Evolutionary conservation across 2,329 filamentous ascomycete species (phyloP).

Genomic region (Fusarium sp.): DNA sequence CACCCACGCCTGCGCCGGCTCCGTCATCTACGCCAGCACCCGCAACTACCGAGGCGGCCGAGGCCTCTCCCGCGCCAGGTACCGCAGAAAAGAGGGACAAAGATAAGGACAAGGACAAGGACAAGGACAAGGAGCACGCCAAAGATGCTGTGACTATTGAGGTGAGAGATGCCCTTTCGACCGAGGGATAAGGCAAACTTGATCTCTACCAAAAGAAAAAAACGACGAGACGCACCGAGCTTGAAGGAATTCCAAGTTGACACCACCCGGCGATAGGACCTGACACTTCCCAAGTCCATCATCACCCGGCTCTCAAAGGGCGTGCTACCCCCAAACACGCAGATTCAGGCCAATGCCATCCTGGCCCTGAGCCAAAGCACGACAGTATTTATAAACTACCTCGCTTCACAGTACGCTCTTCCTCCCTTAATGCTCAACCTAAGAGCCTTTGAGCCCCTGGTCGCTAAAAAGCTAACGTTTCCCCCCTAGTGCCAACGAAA

Average conservation of each 20-base stretch:
- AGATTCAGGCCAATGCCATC: conserved; percentile 87
- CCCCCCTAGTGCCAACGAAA: conserved; percentile 77
- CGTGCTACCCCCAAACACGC: conserved; percentile 84
- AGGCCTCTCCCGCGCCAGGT: conserved; percentile 44
- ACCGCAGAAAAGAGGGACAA: conserved; percentile 52
- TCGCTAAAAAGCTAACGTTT: not conserved
- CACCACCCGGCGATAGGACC: conserved; percentile 67
- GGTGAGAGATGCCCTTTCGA: conserved; percentile 54
- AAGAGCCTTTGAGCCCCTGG: not conserved
- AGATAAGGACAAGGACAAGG: conserved; percentile 54
- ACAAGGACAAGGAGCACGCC: conserved; percentile 47
- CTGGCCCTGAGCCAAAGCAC: conserved; percentile 86
- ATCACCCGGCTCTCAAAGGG: conserved; percentile 86
- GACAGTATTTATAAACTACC: conserved; percentile 87
- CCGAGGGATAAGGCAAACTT: not conserved
- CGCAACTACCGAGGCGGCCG: conserved; percentile 20
- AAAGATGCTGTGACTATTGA: conserved; percentile 66
- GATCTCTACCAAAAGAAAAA: not conserved
- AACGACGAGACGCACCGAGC: too few relatives aligned
- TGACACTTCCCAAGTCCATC: conserved; percentile 85
- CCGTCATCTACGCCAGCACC: conserved; percentile 31
- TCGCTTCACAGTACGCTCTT: conserved; percentile 78
- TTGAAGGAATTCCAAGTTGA: too few relatives aligned
- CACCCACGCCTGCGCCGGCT: conserved; percentile 38
- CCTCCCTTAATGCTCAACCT: not conserved